Base-by-base conservation (phyloP, 805 yeast genomes). In the Candida wancherniae region DNA sequence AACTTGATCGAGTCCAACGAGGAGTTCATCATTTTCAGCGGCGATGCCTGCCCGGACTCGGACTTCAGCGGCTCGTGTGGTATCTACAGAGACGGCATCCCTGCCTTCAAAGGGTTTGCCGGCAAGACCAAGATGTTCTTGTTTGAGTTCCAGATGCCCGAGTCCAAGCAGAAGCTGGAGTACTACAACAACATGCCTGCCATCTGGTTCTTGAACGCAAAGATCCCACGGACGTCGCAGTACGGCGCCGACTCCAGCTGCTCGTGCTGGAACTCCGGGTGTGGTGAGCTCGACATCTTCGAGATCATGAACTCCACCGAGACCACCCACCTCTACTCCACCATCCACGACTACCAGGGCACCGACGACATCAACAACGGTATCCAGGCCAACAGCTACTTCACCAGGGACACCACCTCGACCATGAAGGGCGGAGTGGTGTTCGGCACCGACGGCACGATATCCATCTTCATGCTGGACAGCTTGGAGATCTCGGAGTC, bases 211-310 rank as follows among this genome's bases (percentile, higher is more conserved):
- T 61, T 81, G 48, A 80, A 81, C 44, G 80, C 84, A 18, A 70
- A 75, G 44, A 79, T 81, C 36, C 81, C 86, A 42, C 71, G 88
- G 64, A 80, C 87, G 12, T 61, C 87, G 3, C 87, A 81, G 56
- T 81, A 80, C 51, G 76, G 80, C 28, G 39, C 58, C 4, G 75
- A 74, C 42, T 59, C 62, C 21, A 75, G 74, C 50, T 81, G 87
- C 55, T 79, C 86, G 5, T 77, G 86, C 48, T 81, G 88, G 88
- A 63, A 71, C 26, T 69, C 80, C 17, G 90, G 88, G 8, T 79
- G 87, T 57, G 87, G 88, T 53, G 87, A 81, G 56, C 79, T 75
- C 45, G 90, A 81, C 57, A 71, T 80, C 44, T 81, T 81, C 51
- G 90, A 82, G 60, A 77, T 76, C 23, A 71, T 78, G 75, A 81